Base-by-base conservation (phyloP, 129 eudicot species). In the Centaurea solstitialis region DNA sequence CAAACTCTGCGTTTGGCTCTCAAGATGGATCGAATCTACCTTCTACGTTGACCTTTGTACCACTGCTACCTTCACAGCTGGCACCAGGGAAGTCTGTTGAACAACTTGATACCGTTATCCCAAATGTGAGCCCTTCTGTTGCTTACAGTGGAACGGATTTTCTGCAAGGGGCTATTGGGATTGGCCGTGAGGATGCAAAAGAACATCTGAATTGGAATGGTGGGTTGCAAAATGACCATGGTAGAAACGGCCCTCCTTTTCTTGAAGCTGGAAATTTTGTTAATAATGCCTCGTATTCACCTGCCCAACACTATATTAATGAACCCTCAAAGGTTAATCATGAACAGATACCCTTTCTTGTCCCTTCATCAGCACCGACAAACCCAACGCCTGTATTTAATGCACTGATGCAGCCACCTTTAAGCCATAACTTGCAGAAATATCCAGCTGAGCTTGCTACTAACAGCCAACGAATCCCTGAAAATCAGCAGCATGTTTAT, bases 11-110 rank as follows among this genome's bases (percentile, higher is more conserved):
- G 43, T 85, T 85, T 81, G 87, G 91, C 20, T 90, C 95, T 39
- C 96, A 82, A 77, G 93, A 92, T 69, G 91, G 88, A 71, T 70
- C 77, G 9, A 74, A 83, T 66, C 80, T 88, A 69, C 88, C 90
- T 72, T 86, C 90, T 59, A 78, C 93, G 0, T 78, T 86, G 79
- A 87, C 76, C 83, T 76, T 82, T 66, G 64, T 57, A 76, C 90
- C 91, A 72, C 87, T 45, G 2, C 24, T 78, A 35, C 75, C 94
- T 77, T 65, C 89, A 59, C 81, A 61, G 23, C 23, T 66, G 73
- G 15, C 66, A 65, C 66, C 85, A 82, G 62, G 72, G 21, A 82
- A 70, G 24, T 76, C 86, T 41, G 40, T 62, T 71, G 86, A 83
- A 65, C 78, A 61, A 77, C 77, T 24, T 83, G 86, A 77, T 83